Conservation (phyloP, 2,329 filamentous ascomycete species). For the Bimuria novae-zelandiae region DNA sequence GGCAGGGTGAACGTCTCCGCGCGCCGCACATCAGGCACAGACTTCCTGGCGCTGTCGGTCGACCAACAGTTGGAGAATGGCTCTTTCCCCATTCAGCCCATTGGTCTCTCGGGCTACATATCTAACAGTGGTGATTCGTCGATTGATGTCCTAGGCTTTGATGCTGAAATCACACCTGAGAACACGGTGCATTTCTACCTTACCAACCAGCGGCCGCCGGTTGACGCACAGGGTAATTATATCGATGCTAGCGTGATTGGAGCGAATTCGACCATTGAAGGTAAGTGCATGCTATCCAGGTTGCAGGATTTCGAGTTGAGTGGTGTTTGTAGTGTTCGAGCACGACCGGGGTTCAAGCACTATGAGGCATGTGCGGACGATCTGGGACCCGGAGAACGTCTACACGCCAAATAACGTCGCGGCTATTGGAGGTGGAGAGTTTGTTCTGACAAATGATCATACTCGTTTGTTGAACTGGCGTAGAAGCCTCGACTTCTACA, state of each 20-base stretch:
- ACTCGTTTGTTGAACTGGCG: slow-evolving; percentile 15
- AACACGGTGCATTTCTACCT: slow-evolving; percentile 35
- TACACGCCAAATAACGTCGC: slow-evolving; percentile 12
- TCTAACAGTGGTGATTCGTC: slow-evolving; percentile 27
- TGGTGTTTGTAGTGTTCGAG: slow-evolving; percentile 4
- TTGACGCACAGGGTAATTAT: slow-evolving; percentile 26
- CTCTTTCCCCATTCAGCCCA: slow-evolving; percentile 28
- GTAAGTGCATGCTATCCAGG: neutral
- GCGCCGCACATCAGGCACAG: slow-evolving; percentile 26
- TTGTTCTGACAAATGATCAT: slow-evolving; percentile 25
- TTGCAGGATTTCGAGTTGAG: neutral
- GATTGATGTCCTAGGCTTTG: slow-evolving; percentile 34
- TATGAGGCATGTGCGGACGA: slow-evolving; percentile 11
- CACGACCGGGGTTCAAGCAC: neutral
- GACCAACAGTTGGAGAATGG: slow-evolving; percentile 30
- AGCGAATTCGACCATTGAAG: slow-evolving; percentile 32
- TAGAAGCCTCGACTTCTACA: slow-evolving; percentile 25
- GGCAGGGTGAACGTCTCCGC: slow-evolving; percentile 26
- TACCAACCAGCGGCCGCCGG: slow-evolving; percentile 32
- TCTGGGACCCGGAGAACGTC: neutral
- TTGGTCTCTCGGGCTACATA: slow-evolving; percentile 27
- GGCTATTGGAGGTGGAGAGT: slow-evolving; percentile 1
- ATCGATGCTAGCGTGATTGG: slow-evolving; percentile 29
- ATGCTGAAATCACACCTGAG: slow-evolving; percentile 28
- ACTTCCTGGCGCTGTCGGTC: slow-evolving; percentile 36